Conservation (phyloP, 2,329 filamentous ascomycete species). For the Monosporascus sp. region DNA sequence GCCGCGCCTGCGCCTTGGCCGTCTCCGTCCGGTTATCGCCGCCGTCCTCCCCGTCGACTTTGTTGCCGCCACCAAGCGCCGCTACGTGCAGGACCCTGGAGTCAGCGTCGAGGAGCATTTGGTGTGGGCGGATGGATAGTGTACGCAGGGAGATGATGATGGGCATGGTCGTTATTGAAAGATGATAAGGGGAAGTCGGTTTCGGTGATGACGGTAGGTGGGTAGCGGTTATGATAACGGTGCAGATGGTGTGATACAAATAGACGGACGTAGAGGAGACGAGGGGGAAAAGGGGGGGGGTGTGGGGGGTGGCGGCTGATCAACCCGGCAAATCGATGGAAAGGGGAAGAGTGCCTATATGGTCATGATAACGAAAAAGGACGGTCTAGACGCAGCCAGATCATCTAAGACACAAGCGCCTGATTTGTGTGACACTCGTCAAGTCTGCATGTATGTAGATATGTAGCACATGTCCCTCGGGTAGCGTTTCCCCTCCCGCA, state of each 20-base stretch:
- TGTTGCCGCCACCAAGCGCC: slow-evolving; percentile 1
- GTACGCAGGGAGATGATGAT: not conserved
- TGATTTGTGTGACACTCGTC: not conserved
- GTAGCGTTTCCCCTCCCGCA: not conserved
- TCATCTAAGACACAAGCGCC: not conserved
- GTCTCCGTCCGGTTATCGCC: slow-evolving; percentile 7
- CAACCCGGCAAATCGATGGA: not conserved
- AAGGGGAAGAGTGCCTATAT: not conserved
- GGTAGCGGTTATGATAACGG: not conserved
- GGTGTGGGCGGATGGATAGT: not conserved
- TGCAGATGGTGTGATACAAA: not conserved
- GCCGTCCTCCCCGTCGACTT: not conserved
- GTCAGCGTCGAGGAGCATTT: not conserved
- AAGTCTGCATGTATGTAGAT: not conserved
- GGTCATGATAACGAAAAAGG: not conserved
- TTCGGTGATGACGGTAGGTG: not conserved
- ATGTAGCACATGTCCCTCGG: not conserved
- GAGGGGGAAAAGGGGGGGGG: too few species aligned
- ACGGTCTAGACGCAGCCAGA: not conserved
- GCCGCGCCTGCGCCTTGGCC: slow-evolving; percentile 40
- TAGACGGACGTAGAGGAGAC: not conserved
- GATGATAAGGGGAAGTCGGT: not conserved
- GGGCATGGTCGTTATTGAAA: not conserved
- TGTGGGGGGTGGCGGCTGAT: too few species aligned
- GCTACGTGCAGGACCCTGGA: not conserved